Conservation (phyloP, 371 early-diverging fungal species). For the Rhizopus stolonifer region DNA sequence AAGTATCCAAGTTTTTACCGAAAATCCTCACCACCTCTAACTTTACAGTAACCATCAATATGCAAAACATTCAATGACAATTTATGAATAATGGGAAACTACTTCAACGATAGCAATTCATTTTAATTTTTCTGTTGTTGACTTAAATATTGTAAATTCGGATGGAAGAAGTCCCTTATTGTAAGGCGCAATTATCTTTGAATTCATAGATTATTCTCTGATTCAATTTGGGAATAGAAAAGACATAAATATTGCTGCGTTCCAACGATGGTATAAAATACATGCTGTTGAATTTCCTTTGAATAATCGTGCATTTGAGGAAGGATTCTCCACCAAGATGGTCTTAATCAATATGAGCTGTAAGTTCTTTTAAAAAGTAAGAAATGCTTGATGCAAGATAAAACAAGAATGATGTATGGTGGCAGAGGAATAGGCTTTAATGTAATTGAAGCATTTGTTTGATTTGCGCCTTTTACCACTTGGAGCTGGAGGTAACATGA, state of each 20-base stretch:
- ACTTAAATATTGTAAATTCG: background rate
- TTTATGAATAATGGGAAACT: background rate
- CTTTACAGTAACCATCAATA: constrained; percentile 1
- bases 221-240: background rate
- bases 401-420: background rate
- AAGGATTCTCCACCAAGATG: background rate
- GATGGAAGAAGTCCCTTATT: background rate
- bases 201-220: background rate
- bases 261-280: background rate
- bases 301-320: background rate
- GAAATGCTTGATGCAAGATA: background rate
- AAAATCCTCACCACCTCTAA: too few relatives aligned
- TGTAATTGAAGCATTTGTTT: background rate
- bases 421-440: background rate
- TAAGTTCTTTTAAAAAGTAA: background rate
- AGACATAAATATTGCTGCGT: background rate
- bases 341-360: background rate
- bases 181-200: background rate
- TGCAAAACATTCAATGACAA: background rate
- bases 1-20: too few relatives aligned
- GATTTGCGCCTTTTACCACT: background rate
- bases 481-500: background rate
- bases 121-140: background rate
- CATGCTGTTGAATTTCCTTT: background rate
- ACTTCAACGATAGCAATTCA: constrained; percentile 1